phyloP scores from a whole-genome alignment of 768 basidiomycete genomes.

The Leccinum subgranulosum region DNA sequence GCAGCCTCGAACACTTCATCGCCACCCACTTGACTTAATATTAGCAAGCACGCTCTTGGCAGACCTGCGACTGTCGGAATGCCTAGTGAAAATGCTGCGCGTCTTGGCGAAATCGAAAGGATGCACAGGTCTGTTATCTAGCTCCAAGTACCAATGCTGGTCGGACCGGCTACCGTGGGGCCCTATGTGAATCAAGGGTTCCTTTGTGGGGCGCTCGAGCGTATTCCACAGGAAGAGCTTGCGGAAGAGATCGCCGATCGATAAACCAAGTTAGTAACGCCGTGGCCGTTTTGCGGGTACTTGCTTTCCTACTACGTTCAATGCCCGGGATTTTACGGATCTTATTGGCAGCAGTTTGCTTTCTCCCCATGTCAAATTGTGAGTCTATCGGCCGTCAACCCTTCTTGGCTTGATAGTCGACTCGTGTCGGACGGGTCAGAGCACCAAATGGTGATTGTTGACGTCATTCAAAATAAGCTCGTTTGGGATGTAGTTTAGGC shows the following conservation, averaged over 20 bases:
- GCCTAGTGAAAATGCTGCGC: background rate
- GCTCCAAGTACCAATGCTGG: background rate
- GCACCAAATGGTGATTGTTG: background rate
- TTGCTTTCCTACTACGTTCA: background rate
- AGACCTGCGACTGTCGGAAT: background rate
- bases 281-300: background rate
- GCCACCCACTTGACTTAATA: background rate
- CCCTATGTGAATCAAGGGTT: background rate
- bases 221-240: background rate
- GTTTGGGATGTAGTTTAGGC: slow-evolving; percentile 5
- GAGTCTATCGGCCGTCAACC: too few relatives aligned
- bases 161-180: background rate
- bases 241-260: background rate
- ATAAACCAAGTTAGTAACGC: background rate
- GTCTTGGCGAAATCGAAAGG: background rate
- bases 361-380: background rate
- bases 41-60: background rate
- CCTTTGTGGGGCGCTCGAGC: background rate
- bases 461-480: background rate
- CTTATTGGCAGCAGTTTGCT: background rate
- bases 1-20: background rate
- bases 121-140: background rate
- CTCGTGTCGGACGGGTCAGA: too few relatives aligned
- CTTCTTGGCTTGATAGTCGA: too few relatives aligned
- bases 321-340: background rate